phyloP scores from a whole-genome alignment of 805 yeast genomes.

The Kregervanrija pseudodelftensis region DNA sequence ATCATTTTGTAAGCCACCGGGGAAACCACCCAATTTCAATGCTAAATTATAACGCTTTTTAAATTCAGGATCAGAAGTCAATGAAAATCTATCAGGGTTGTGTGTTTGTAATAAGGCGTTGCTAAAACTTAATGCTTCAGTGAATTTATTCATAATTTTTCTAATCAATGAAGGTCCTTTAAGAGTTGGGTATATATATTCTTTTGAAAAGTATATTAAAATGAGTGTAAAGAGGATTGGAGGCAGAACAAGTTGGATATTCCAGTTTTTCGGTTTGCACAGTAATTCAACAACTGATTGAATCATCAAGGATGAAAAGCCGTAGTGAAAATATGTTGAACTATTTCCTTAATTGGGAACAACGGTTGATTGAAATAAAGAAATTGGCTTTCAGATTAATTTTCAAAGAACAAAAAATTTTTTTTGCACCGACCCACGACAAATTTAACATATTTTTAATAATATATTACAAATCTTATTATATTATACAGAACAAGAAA shows the following conservation, averaged over 20 bases:
- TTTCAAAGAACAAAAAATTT: too few species aligned
- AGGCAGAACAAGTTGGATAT: too few species aligned
- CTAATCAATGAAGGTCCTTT: background rate
- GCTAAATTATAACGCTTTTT: conserved; percentile 28
- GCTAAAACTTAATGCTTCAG: conserved; percentile 9
- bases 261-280: too few species aligned
- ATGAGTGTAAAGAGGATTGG: background rate
- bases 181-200: background rate
- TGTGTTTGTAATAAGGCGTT: conserved; percentile 5
- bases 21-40: conserved; percentile 56
- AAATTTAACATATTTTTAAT: too few species aligned
- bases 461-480: too few species aligned
- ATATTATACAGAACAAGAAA: too few species aligned
- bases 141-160: conserved; percentile 8
- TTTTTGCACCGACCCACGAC: too few species aligned
- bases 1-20: conserved; percentile 83
- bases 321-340: too few species aligned
- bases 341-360: too few species aligned
- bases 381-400: too few species aligned
- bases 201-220: conserved; percentile 2
- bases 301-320: background rate
- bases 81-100: conserved; percentile 6
- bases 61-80: conserved; percentile 4
- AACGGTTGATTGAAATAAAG: too few species aligned
- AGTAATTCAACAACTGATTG: background rate